These are phyloP conservation scores for Bombardia bombarda DNA, from an alignment of 495 filamentous ascomycete species.

Conservation along the genomic window DNA sequence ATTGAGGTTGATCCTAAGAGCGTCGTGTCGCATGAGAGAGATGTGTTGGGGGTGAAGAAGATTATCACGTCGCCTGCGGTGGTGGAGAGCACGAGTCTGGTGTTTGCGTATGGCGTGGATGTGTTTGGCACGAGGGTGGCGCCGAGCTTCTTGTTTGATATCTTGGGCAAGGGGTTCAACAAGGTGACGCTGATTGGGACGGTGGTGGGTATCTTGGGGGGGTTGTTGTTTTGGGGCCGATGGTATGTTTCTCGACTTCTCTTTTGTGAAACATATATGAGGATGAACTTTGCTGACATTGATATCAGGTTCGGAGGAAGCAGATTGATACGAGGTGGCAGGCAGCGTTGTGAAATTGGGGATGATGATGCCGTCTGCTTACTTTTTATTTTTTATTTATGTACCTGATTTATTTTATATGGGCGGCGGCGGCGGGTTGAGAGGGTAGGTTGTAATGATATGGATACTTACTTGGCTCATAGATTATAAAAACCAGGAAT, in stretches of 20 bases:
- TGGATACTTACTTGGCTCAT: background rate
- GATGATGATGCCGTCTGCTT: background rate
- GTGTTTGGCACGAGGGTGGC: conserved; percentile 78
- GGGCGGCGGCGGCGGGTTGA: background rate
- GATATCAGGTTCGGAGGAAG: conserved; percentile 18
- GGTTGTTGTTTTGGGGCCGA: conserved; percentile 68
- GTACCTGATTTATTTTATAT: no score
- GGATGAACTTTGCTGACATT: background rate
- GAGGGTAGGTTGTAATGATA: background rate
- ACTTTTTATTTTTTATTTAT: no score
- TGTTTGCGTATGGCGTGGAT: conserved; percentile 85
- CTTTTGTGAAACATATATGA: background rate
- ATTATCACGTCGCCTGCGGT: conserved; percentile 66
- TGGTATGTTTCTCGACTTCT: conserved; percentile 52
- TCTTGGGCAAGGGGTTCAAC: conserved; percentile 86
- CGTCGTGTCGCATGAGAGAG: conserved; percentile 72
- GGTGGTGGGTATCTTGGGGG: conserved; percentile 66
- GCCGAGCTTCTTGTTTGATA: conserved; percentile 82
- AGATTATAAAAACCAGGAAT: no score
- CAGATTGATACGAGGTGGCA: conserved; percentile 20
- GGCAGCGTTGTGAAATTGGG: conserved; percentile 11
- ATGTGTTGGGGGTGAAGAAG: conserved; percentile 65
- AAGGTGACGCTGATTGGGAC: conserved; percentile 79
- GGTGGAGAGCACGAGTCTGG: conserved; percentile 88
- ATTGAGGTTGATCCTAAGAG: conserved; percentile 81